These are phyloP conservation scores for Apiotrichum akiyoshidainum DNA, from an alignment of 1,284 basidiomycete genomes.

Conservation along the genomic window DNA sequence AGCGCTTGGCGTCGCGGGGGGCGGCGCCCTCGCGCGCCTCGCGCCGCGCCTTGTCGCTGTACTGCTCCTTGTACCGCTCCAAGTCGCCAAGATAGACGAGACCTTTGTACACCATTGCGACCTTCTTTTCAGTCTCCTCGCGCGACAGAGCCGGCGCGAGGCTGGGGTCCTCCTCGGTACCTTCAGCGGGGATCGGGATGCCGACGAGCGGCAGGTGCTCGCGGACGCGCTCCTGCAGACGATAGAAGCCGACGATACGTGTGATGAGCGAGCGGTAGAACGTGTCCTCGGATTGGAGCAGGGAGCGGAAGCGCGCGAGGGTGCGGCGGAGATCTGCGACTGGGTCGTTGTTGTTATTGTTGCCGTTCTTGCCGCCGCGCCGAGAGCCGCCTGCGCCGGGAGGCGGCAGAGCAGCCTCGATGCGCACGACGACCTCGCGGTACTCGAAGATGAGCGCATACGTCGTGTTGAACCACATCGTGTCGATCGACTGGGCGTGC, in stretches of 20 bases:
- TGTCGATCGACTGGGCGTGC: conserved; percentile 75
- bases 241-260: conserved; percentile 66
- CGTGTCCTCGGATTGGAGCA: conserved; percentile 77
- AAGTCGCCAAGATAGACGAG: conserved; percentile 91
- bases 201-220: conserved; percentile 59
- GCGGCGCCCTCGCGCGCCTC: conserved; percentile 23
- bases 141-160: conserved; percentile 51
- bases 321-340: conserved; percentile 78
- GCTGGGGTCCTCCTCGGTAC: conserved; percentile 21
- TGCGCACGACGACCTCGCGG: conserved; percentile 66
- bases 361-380: not conserved
- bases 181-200: conserved; percentile 50
- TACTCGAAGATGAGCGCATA: conserved; percentile 80
- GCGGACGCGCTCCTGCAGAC: conserved; percentile 20
- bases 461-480: conserved; percentile 88
- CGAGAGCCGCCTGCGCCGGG: conserved; percentile 5
- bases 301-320: conserved; percentile 79
- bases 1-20: conserved; percentile 41
- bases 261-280: conserved; percentile 78
- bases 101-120: conserved; percentile 77
- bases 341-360: conserved; percentile 43
- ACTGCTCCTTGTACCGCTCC: conserved; percentile 86
- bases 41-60: conserved; percentile 48
- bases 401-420: conserved; percentile 56
- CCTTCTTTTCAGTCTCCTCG: conserved; percentile 60